Percentiles rank a stretch among this genome's conserved stretches.
phyloP scores from a whole-genome alignment of 805 yeast genomes.

The Sungouiozyma ichnusensis region DNA sequence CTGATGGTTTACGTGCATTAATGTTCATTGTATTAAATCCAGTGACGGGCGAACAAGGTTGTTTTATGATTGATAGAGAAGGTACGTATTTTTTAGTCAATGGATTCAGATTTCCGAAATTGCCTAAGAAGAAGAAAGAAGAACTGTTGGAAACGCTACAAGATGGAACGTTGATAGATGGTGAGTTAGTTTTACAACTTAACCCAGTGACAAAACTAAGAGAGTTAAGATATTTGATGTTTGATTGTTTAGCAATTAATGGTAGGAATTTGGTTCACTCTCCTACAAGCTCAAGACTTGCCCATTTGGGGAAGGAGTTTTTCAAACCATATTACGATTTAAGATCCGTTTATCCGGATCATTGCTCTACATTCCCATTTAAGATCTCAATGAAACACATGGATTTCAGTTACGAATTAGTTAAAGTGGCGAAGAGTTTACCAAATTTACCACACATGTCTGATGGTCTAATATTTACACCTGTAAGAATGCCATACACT shows the following conservation, averaged over 20 bases:
- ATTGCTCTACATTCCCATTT: slow-evolving; percentile 70
- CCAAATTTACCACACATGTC: slow-evolving; percentile 73
- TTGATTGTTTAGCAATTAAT: slow-evolving; percentile 83
- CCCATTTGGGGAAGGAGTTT: slow-evolving; percentile 72
- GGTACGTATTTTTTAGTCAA: slow-evolving; percentile 78
- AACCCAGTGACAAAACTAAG: slow-evolving; percentile 44
- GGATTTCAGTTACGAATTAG: slow-evolving; percentile 72
- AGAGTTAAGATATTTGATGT: slow-evolving; percentile 72
- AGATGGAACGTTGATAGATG: slow-evolving; percentile 85
- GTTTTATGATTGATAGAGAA: slow-evolving; percentile 79
- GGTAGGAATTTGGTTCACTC: slow-evolving; percentile 61
- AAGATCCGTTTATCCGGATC: slow-evolving; percentile 60
- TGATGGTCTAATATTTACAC: slow-evolving; percentile 91
- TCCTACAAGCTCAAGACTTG: slow-evolving; percentile 70
- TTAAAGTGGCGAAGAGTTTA: slow-evolving; percentile 61
- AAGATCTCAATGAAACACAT: slow-evolving; percentile 78
- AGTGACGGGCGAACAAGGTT: slow-evolving; percentile 74
- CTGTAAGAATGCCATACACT: slow-evolving; percentile 76
- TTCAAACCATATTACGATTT: slow-evolving; percentile 73
- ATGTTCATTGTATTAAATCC: slow-evolving; percentile 54
- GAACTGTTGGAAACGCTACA: slow-evolving; percentile 43
- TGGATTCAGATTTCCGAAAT: slow-evolving; percentile 71
- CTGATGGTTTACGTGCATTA: slow-evolving; percentile 85
- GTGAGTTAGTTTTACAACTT: slow-evolving; percentile 75
- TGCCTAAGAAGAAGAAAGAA: slow-evolving; percentile 26